Evolutionary conservation across 202 grass and related monocot species (phyloP).

Genomic region (Hordeum pubiflorum): DNA sequence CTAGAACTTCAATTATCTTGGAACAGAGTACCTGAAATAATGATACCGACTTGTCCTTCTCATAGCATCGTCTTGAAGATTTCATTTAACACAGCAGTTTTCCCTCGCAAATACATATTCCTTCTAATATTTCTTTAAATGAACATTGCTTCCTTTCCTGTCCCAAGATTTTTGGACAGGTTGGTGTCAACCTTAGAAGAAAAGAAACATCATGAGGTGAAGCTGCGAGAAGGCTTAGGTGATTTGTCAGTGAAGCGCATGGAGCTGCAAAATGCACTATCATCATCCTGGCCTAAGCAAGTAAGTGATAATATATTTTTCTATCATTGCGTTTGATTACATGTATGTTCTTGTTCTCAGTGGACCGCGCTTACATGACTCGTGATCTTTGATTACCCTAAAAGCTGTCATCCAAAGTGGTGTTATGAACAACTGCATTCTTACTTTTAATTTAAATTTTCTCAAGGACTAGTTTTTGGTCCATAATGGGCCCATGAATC

Average conservation of each 20-base stretch:
- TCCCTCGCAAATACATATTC: not conserved
- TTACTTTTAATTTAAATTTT: slow-evolving; percentile 1
- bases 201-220: slow-evolving; percentile 91
- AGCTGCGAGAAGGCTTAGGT: slow-evolving; percentile 66
- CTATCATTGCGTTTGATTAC: not conserved
- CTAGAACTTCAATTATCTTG: no score
- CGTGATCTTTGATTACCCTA: not conserved
- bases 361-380: not conserved
- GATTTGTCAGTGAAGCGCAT: slow-evolving; percentile 79
- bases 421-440: not conserved
- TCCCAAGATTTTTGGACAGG: slow-evolving; percentile 79
- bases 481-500: not conserved
- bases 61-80: not conserved
- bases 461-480: not conserved
- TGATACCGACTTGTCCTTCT: not conserved
- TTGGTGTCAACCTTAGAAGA: slow-evolving; percentile 73
- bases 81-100: not conserved
- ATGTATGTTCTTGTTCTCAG: not conserved
- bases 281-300: slow-evolving; percentile 94
- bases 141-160: not conserved
- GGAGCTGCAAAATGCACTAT: slow-evolving; percentile 84
- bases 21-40: not conserved
- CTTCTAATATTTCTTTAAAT: slow-evolving; percentile 6
- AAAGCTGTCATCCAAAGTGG: not conserved
- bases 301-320: slow-evolving; percentile 33